Evolutionary conservation across 1,284 basidiomycete genomes (phyloP).

Genomic region (Anthracocystis setariae): DNA sequence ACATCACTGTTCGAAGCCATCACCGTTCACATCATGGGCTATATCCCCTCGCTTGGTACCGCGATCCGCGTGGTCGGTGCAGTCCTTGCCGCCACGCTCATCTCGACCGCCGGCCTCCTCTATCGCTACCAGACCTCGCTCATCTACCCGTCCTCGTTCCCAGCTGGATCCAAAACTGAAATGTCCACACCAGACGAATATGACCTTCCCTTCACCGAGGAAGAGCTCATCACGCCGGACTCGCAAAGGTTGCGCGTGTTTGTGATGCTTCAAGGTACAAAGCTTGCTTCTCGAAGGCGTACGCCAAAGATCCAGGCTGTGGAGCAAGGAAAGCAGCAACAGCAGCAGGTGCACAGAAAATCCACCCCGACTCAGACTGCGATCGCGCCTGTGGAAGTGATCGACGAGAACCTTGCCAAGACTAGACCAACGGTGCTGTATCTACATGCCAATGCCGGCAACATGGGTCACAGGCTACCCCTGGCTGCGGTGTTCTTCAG

Average conservation of each 20-base stretch:
- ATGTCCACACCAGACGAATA: slow-evolving; percentile 61
- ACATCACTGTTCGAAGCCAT: neutral
- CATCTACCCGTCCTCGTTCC: slow-evolving; percentile 64
- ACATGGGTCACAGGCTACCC: slow-evolving; percentile 81
- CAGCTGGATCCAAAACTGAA: slow-evolving; percentile 57
- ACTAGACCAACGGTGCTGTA: slow-evolving; percentile 60
- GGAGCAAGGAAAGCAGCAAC: slow-evolving; percentile 19
- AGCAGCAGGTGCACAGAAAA: slow-evolving; percentile 13
- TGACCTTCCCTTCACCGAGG: slow-evolving; percentile 59
- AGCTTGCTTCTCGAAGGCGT: slow-evolving; percentile 10
- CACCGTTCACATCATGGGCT: slow-evolving; percentile 27
- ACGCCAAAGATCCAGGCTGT: slow-evolving; percentile 14
- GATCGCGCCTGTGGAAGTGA: slow-evolving; percentile 4
- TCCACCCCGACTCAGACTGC: slow-evolving; percentile 40
- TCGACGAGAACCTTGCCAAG: slow-evolving; percentile 34
- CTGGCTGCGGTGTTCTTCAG: slow-evolving; percentile 85
- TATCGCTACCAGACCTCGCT: slow-evolving; percentile 64
- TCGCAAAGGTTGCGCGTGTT: slow-evolving; percentile 55
- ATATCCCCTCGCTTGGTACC: slow-evolving; percentile 38
- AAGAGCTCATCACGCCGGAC: slow-evolving; percentile 61
- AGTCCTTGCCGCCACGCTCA: slow-evolving; percentile 51
- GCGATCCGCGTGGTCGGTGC: slow-evolving; percentile 47
- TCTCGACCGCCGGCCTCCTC: slow-evolving; percentile 61
- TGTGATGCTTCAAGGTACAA: slow-evolving; percentile 58
- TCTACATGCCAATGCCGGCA: slow-evolving; percentile 66